Conservation (phyloP, 192 early-diverging fungal genomes). For the Rhizoclosmatium sp. region DNA sequence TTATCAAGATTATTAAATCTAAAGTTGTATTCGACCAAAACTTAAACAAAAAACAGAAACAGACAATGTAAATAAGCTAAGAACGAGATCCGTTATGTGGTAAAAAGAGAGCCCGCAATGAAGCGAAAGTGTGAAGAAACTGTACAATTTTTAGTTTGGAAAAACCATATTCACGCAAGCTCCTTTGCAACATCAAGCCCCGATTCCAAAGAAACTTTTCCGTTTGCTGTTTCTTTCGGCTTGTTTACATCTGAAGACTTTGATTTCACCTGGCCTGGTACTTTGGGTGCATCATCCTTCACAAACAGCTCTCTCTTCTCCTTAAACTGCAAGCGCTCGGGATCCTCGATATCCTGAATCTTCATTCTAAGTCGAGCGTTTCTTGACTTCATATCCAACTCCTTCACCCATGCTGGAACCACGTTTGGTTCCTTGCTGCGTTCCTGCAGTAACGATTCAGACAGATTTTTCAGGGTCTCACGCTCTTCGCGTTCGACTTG, state of each 20-base stretch:
- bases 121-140: background rate
- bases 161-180: slow-evolving; percentile 9
- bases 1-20: too few relatives aligned
- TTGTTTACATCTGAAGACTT: slow-evolving; percentile 15
- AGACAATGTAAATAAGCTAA: background rate
- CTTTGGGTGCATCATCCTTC: slow-evolving; percentile 27
- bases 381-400: slow-evolving; percentile 41
- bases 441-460: slow-evolving; percentile 35
- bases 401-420: slow-evolving; percentile 36
- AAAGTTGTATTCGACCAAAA: background rate
- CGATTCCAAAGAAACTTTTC: slow-evolving; percentile 22
- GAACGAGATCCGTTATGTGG: too few relatives aligned
- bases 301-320: slow-evolving; percentile 40
- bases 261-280: slow-evolving; percentile 6
- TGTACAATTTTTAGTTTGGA: background rate
- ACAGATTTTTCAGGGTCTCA: slow-evolving; percentile 33
- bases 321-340: slow-evolving; percentile 41
- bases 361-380: slow-evolving; percentile 38
- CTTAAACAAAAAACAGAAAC: background rate
- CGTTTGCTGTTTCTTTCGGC: slow-evolving; percentile 40
- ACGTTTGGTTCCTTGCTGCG: slow-evolving; percentile 17
- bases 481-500: slow-evolving; percentile 41
- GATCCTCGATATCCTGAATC: slow-evolving; percentile 35
- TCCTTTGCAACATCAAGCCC: slow-evolving; percentile 29
- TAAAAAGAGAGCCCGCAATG: background rate